Evolutionary conservation across 2,329 filamentous ascomycete genomes (phyloP).

Genomic region (Aspergillus hortae): DNA sequence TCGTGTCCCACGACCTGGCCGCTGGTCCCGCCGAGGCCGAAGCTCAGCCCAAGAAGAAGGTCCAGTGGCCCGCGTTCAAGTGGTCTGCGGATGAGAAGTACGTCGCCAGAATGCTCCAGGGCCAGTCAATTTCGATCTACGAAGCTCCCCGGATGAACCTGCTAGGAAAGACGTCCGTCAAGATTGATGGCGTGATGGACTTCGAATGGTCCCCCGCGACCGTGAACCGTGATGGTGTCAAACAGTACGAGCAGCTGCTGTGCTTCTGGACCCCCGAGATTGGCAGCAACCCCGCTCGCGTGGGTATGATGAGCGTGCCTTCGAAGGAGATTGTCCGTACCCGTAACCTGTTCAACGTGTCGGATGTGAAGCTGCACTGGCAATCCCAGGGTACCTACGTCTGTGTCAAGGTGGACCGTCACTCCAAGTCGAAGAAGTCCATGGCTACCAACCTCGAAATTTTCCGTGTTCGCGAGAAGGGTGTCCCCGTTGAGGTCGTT

Average conservation of each 20-base stretch:
- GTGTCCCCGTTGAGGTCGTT: conserved; percentile 95
- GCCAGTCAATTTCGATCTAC: conserved; percentile 85
- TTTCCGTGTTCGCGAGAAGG: conserved; percentile 96
- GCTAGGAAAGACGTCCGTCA: conserved; percentile 85
- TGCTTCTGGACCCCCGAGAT: conserved; percentile 99
- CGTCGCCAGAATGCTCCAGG: conserved; percentile 84
- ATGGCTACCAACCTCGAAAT: conserved; percentile 96
- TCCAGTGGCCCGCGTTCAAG: conserved; percentile 98
- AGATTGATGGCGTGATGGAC: conserved; percentile 94
- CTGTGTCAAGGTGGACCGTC: conserved; percentile 96
- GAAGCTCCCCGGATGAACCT: conserved; percentile 86
- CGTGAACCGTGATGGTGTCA: conserved; percentile 76
- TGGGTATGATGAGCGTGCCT: conserved; percentile 92
- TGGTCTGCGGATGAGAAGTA: conserved; percentile 98
- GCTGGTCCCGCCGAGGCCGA: conserved; percentile 58
- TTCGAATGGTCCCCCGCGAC: conserved; percentile 95
- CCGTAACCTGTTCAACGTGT: conserved; percentile 95
- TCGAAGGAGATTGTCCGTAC: conserved; percentile 92
- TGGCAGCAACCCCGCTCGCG: conserved; percentile 95
- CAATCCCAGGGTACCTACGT: conserved; percentile 91
- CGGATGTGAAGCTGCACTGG: conserved; percentile 97
- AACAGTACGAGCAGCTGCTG: conserved; percentile 91
- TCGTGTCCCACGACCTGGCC: conserved; percentile 76
- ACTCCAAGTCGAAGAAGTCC: conserved; percentile 99
- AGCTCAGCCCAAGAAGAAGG: conserved; percentile 77